Evolutionary conservation across 768 basidiomycete genomes (phyloP), one percentile per base, ranked within the genome.

Genomic region (Baorangia bicolor): DNA sequence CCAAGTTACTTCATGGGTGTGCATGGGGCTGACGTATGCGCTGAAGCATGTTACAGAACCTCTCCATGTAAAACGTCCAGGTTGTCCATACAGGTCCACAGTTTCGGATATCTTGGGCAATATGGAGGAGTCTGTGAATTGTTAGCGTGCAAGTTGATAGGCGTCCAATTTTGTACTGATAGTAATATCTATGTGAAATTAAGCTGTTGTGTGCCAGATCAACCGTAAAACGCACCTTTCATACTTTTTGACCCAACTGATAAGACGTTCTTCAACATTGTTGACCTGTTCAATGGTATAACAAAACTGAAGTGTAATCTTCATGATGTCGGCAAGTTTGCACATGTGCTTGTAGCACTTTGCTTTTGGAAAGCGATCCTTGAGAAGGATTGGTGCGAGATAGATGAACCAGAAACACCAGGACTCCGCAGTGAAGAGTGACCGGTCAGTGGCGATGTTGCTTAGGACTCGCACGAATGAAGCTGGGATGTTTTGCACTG

Each of bases 61-160:
- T 1, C 9, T 42, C 23, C 41, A 42, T 25, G 13, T 7, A 25
- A 12, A 42, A 42, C 0, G 23, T 23, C 41, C 41, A 42, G 7
- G 23, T 42, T 0, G 8, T 42, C 7, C 41, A 42, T 3, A 42
- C 41, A 3, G 6, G 41, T 2, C 21, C 41, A 42, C 41, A 42
- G 4, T 38, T 2, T 2, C 8, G 9, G n/a, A 38, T 38, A 16
- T 7, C 23, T 13, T 42, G 7, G 8, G 41, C 41, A 0, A 42
- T 0, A n/a, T 44, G 28, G 3, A 44, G 43, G 1, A 70, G 49
- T 8, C 51, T 53, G 30, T 69, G 71, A 2, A 68, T 49, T 0
- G 59, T 50, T 8, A 63, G 21, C 1, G 62, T 56, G 38, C 70
- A 71, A 0, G 47, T 20, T 4, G 49, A 27, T 2, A 54, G 3